phyloP scores from a whole-genome alignment of 768 basidiomycete species.

The Cyclocybe cylindracea region DNA sequence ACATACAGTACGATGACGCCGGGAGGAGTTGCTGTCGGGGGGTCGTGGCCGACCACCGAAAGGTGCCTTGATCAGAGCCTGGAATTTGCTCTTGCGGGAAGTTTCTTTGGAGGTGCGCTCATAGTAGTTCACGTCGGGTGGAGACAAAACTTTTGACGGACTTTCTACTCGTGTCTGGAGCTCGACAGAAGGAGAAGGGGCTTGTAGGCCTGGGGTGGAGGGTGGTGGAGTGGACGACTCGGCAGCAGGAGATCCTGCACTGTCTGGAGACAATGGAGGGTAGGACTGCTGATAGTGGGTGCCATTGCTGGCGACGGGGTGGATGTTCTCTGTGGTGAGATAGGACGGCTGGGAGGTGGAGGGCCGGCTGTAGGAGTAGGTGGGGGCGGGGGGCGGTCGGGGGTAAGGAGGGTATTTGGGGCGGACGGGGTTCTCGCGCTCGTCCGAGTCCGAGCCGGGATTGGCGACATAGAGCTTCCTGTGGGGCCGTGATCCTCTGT shows the following conservation, averaged over 20 bases:
- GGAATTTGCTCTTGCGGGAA: constrained; percentile 33
- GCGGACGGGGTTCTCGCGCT: constrained; percentile 6
- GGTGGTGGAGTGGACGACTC: constrained; percentile 75
- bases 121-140: constrained; percentile 20
- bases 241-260: constrained; percentile 59
- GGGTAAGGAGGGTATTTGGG: constrained; percentile 9
- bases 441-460: constrained; percentile 48
- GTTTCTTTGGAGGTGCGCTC: constrained; percentile 19
- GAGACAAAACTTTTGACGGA: constrained; percentile 31
- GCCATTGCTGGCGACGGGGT: constrained; percentile 3
- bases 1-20: constrained; percentile 37
- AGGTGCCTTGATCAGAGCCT: constrained; percentile 33
- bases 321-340: constrained; percentile 19
- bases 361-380: constrained; percentile 13
- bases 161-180: constrained; percentile 9
- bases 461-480: constrained; percentile 60
- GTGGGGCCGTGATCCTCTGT: constrained; percentile 41
- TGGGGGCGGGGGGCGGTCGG: constrained; percentile 11
- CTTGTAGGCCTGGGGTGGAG: constrained; percentile 55
- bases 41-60: constrained; percentile 26
- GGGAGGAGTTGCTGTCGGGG: constrained; percentile 17
- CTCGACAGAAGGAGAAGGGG: constrained; percentile 27
- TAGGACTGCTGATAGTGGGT: constrained; percentile 32
- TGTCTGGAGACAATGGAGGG: constrained; percentile 63
- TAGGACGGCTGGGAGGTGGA: constrained; percentile 22